These are phyloP conservation scores for Lactarius indigo DNA, from an alignment of 768 basidiomycete species.

Conservation along the genomic window DNA sequence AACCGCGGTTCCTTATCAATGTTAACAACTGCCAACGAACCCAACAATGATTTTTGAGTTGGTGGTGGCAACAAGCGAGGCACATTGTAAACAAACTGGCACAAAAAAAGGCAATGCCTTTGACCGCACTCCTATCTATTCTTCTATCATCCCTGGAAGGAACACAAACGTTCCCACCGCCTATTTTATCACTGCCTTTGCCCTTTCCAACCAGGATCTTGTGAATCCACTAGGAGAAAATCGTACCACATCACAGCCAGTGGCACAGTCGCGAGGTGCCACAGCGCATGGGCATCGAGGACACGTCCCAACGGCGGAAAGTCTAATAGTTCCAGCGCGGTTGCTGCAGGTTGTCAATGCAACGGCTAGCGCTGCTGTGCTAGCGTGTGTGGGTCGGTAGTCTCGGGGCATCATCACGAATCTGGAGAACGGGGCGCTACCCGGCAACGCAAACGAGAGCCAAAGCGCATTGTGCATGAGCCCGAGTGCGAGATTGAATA, in stretches of 20 bases:
- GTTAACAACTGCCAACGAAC: background rate
- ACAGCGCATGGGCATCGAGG: constrained; percentile 88
- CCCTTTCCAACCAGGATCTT: constrained; percentile 64
- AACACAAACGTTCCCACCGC: background rate
- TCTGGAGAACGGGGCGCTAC: constrained; percentile 42
- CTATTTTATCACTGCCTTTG: constrained; percentile 29
- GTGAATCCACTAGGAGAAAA: constrained; percentile 73
- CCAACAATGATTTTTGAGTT: background rate
- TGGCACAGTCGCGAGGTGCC: constrained; percentile 85
- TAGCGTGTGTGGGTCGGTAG: constrained; percentile 56
- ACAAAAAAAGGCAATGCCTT: background rate
- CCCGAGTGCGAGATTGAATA: constrained; percentile 75
- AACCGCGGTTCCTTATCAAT: background rate
- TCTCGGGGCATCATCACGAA: constrained; percentile 52
- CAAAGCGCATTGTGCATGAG: constrained; percentile 78
- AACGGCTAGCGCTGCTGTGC: constrained; percentile 58
- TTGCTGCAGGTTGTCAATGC: constrained; percentile 68
- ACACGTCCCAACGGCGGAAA: constrained; percentile 76
- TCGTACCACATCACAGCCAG: constrained; percentile 80
- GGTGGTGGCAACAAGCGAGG: background rate
- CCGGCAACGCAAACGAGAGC: constrained; percentile 65
- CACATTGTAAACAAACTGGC: background rate
- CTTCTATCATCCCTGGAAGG: background rate
- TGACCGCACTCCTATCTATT: background rate
- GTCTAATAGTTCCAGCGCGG: constrained; percentile 82